Base-by-base conservation (phyloP, 176 grass and related monocot species). In the Oryza glumipatula region DNA sequence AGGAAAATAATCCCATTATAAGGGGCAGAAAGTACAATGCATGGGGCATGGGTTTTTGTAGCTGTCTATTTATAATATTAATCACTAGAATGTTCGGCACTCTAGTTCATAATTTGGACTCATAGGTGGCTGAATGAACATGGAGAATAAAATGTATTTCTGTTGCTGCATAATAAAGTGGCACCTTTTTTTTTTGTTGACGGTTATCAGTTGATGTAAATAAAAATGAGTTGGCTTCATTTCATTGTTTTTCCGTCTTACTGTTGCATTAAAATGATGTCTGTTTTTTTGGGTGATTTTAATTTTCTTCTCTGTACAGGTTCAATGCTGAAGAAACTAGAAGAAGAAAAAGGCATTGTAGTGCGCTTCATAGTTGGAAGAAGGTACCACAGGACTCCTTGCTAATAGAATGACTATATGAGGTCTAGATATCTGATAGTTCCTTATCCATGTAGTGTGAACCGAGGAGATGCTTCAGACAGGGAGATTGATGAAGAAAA, bases 341-440 rank as follows among this genome's bases (percentile, higher is more conserved):
- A 99, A 92, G 88, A 92, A 86, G 94, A 99, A 70, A 96, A 96
- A 84, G 92, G 92, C 76, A 87, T 96, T 87, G 78, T 94, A 75
- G 93, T 94, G 78, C 91, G 94, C 70, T 99, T 99, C 83, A 54
- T 99, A 61, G 93, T 99, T 81, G 96, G 96, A 92, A 89, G 94
- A 96, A 99, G 94, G 96, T 99, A 90, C 43, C 23, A 7, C 76
- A 79, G 76, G 76, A 46, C 28, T 71, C 64, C 11, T 66, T 76
- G 41, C 11, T 80, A 73, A 28, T 80, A 47, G 30, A 82, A 78
- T 74, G 32, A 85, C 69, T 17, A 43, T 66, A 77, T 56, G 43
- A 65, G 72, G 21, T 89, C 19, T 82, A 78, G 23, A 71, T 72
- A 49, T 89, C 48, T 95, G 65, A 85, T 82, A 48, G 76, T 85